Percentiles rank a stretch among this genome's conserved stretches.
Evolutionary conservation across 2,329 filamentous ascomycete species (phyloP).

Genomic region (Huntiella savannae): DNA sequence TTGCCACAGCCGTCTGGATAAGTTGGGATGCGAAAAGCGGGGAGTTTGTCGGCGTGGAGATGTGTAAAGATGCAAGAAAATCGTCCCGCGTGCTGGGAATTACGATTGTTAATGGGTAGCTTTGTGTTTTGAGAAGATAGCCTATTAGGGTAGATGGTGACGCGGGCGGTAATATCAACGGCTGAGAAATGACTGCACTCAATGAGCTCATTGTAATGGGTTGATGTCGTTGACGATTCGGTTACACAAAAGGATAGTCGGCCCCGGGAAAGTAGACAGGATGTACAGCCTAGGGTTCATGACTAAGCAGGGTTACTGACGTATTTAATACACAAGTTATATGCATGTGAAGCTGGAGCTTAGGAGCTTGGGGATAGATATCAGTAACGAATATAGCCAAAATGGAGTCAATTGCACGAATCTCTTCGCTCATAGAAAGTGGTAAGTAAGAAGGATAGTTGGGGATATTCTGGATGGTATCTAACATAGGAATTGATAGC

Average conservation of each 20-base stretch:
- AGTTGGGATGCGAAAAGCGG: slow-evolving; percentile 44
- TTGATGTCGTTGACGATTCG: too few species aligned
- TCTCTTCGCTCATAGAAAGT: slow-evolving; percentile 86
- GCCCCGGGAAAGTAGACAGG: too few species aligned
- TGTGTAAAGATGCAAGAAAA: slow-evolving; percentile 42
- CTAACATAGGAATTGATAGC: slow-evolving; percentile 31
- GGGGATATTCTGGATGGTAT: not conserved
- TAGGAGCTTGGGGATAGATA: too few species aligned
- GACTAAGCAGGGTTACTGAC: too few species aligned
- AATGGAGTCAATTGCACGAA: slow-evolving; percentile 94
- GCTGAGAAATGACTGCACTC: slow-evolving; percentile 10
- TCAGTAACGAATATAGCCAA: not conserved
- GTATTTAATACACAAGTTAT: too few species aligned
- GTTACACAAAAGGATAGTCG: too few species aligned
- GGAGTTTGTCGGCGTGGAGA: slow-evolving; percentile 9
- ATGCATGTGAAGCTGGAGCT: too few species aligned
- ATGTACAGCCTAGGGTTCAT: too few species aligned
- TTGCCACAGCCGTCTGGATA: slow-evolving; percentile 46
- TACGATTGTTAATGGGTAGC: slow-evolving; percentile 44
- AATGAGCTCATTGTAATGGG: too few species aligned
- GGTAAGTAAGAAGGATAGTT: slow-evolving; percentile 34
- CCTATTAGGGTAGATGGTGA: slow-evolving; percentile 43
- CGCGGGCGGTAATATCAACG: slow-evolving; percentile 31
- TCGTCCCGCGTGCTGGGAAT: slow-evolving; percentile 46
- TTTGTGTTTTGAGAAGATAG: slow-evolving; percentile 38